These are phyloP conservation scores for Neonectria punicea DNA, from an alignment of 2,329 filamentous ascomycete genomes.

Conservation along the genomic window DNA sequence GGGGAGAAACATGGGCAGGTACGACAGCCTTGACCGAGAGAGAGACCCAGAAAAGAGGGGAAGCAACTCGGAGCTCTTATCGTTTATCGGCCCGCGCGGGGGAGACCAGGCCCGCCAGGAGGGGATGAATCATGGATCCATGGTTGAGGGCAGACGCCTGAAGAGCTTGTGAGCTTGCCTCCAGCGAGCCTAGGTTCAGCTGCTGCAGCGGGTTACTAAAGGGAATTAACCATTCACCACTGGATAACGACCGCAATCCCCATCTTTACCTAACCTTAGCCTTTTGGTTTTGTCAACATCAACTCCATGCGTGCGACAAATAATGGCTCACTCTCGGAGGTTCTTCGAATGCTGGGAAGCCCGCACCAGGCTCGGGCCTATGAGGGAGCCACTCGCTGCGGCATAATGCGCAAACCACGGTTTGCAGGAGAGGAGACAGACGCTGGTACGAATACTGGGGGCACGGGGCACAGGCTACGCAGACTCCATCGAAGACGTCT, in stretches of 20 bases:
- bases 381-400: slow-evolving; percentile 15
- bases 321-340: slow-evolving; percentile 26
- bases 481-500: slow-evolving; percentile 7
- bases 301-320: slow-evolving; percentile 9
- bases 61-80: slow-evolving; percentile 42
- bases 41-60: slow-evolving; percentile 28
- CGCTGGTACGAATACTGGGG: slow-evolving; percentile 3
- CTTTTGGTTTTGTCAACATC: slow-evolving; percentile 11
- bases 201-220: slow-evolving; percentile 20
- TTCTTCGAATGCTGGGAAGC: slow-evolving; percentile 2
- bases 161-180: slow-evolving; percentile 17
- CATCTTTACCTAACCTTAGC: slow-evolving; percentile 11
- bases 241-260: slow-evolving; percentile 19
- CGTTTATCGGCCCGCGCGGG: slow-evolving; percentile 43
- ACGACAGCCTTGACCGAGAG: slow-evolving; percentile 26
- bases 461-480: neutral
- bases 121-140: neutral
- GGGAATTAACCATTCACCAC: slow-evolving; percentile 11
- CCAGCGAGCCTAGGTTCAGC: slow-evolving; percentile 8
- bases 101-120: slow-evolving; percentile 11
- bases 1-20: slow-evolving; percentile 30
- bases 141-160: neutral
- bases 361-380: slow-evolving; percentile 10
- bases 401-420: slow-evolving; percentile 11
- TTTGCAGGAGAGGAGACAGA: neutral